Percentiles rank a stretch among this genome's conserved stretches.
These are phyloP conservation scores for Polyporus arcularius DNA, from an alignment of 768 basidiomycete species.

Conservation along the genomic window DNA sequence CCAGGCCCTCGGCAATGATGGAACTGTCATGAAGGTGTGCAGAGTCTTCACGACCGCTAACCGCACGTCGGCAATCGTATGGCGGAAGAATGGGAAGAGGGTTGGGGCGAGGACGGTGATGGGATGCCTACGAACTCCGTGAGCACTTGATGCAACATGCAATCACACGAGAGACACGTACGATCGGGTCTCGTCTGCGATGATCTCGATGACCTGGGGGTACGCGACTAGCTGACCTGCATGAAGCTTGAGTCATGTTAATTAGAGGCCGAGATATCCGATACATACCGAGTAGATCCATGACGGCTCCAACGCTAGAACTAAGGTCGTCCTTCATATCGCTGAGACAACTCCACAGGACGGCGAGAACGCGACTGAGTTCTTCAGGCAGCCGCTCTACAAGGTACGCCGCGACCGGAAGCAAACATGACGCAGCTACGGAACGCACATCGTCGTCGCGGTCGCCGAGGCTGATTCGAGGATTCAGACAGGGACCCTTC, in stretches of 20 bases:
- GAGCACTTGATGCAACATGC: constrained; percentile 4
- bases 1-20: constrained; percentile 79
- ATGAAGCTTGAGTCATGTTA: neutral
- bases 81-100: constrained; percentile 95
- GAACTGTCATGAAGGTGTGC: constrained; percentile 79
- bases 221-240: constrained; percentile 83
- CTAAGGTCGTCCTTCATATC: constrained; percentile 97
- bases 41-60: constrained; percentile 90
- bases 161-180: constrained; percentile 41
- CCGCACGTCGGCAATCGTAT: constrained; percentile 92
- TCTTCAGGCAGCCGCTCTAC: constrained; percentile 74
- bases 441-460: constrained; percentile 95
- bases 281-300: constrained; percentile 87
- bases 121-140: constrained; percentile 57
- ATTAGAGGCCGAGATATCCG: neutral
- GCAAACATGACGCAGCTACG: constrained; percentile 88
- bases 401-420: constrained; percentile 83
- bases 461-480: constrained; percentile 70
- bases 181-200: constrained; percentile 71
- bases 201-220: constrained; percentile 72
- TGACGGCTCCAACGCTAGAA: constrained; percentile 94
- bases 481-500: constrained; percentile 3
- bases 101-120: constrained; percentile 83
- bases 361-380: constrained; percentile 71
- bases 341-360: constrained; percentile 87